Conservation (phyloP, 108 stramenopile species). For the Cafeteria roenbergensis region DNA sequence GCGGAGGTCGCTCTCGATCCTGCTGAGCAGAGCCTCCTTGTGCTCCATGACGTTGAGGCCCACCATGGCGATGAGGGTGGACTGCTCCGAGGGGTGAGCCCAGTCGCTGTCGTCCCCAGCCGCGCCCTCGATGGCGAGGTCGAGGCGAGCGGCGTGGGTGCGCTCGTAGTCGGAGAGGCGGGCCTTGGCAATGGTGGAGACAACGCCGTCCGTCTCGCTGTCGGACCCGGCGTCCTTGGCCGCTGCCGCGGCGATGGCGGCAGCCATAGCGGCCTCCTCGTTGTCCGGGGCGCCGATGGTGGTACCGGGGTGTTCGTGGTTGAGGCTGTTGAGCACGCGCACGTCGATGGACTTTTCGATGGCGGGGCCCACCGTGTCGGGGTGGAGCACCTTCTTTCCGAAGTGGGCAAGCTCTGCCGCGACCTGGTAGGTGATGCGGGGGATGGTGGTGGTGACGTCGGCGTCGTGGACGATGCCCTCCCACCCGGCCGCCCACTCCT, state of each 20-base stretch:
- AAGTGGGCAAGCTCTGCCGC: neutral
- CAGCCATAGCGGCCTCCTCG: too few relatives aligned
- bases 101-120: too few relatives aligned
- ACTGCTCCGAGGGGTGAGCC: neutral
- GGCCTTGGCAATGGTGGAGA: neutral
- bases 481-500: neutral
- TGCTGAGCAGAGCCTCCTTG: neutral
- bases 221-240: too few relatives aligned
- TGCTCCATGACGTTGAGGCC: neutral
- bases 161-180: neutral
- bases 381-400: constrained; percentile 10
- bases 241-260: too few relatives aligned
- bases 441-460: neutral
- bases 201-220: neutral
- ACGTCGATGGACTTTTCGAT: neutral
- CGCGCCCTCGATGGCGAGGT: too few relatives aligned
- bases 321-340: neutral
- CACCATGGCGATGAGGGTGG: neutral
- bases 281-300: neutral
- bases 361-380: neutral
- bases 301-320: neutral
- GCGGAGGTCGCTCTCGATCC: neutral
- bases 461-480: constrained; percentile 1
- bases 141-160: neutral
- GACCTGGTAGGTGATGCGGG: neutral